Evolutionary conservation across 164 flowering plant species (phyloP), one percentile per base, ranked within the genome.

Genomic region (Echeveria elegans): DNA sequence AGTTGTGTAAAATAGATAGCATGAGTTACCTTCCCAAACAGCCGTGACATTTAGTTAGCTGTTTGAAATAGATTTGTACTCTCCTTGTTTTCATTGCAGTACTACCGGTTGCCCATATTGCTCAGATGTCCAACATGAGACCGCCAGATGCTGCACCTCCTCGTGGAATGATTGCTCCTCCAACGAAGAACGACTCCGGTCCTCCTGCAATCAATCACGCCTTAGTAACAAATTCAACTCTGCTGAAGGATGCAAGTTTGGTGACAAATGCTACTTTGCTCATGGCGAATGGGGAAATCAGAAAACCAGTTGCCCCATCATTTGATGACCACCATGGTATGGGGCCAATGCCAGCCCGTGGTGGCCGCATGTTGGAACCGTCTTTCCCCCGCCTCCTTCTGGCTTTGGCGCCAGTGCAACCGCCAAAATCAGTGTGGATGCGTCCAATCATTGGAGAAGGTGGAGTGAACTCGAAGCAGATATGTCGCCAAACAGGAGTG

Each of bases 41-140:
- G 47, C 47, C 15, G 47, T 43, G 47, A 4, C 37, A 34, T 34
- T 43, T 43, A 18, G 15, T 28, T 28, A 29, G 15, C 11, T 29
- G 30, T 11, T 56, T 56, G 11, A 14, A 26, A 19, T 21, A 19
- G 32, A 7, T 56, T 11, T 67, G 62, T 67, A 28, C 21, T 50
- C 19, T 6, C 40, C n/a, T 45, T 45, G 21, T 67, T 21, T 41
- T 36, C 28, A 66, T 47, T 82, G 83, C 86, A 91, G 97, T 77
- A 87, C 84, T 63, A 58, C 86, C 50, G 97, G 97, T 29, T 91
- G 97, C 62, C 93, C 96, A 9, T 89, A 90, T 86, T 67, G 75
- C 97, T 21, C 97, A 90, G 76, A 81, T 87, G 87, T 78, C 85
- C 67, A 84, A 83, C 41, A 66, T 83, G 14, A 75, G 76, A 7